Base-by-base conservation (phyloP, 768 basidiomycete genomes). In the Phaeotremella skinneri region DNA sequence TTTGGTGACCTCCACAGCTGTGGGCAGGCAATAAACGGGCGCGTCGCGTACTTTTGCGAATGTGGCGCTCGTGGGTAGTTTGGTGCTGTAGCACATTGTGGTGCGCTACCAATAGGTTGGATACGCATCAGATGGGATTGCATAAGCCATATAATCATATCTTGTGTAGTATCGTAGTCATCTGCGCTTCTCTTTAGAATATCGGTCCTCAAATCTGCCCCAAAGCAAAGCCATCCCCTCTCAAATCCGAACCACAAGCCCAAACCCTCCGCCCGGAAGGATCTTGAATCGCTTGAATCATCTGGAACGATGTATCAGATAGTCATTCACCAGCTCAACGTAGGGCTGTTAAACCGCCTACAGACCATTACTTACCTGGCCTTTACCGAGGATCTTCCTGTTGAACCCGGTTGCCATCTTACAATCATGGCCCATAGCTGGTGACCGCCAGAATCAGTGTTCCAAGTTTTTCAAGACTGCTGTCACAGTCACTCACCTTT, bases 211-310 rank as follows among this genome's bases (percentile, higher is more conserved):
- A 92, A 53, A 93, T 90, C 72, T 96, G 90, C 17, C 87, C 84
- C 20, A 83, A 84, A 32, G 91, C 93, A 70, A 90, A 88, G 14
- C 92, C 92, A 75, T 94, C 92, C 17, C 83, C 88, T 32, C 92
- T 84, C 56, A 83, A 84, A 76, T 99, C 96, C 3, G 88, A 91
- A 4, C 93, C 94, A 23, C 90, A 94, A 0, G 89, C 92, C 96
- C 96, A 98, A 3, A 93, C 87, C n/a, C 82, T 79, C 73, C 78
- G 80, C 2, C 76, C 78, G 14, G 90, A 89, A 27, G 85, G 84
- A 48, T 78, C 78, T 72, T 87, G 83, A 5, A 81, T 79, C 20
- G 83, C 87, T 78, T 94, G 91, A 63, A 98, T 96, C 56, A 97
- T 80, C 79, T 97, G 70, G 3, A 5, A 25, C n/a, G 29, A 51